These are phyloP conservation scores for Thymus quinquecostatus DNA, from an alignment of 257 asterid species.

Conservation along the genomic window DNA sequence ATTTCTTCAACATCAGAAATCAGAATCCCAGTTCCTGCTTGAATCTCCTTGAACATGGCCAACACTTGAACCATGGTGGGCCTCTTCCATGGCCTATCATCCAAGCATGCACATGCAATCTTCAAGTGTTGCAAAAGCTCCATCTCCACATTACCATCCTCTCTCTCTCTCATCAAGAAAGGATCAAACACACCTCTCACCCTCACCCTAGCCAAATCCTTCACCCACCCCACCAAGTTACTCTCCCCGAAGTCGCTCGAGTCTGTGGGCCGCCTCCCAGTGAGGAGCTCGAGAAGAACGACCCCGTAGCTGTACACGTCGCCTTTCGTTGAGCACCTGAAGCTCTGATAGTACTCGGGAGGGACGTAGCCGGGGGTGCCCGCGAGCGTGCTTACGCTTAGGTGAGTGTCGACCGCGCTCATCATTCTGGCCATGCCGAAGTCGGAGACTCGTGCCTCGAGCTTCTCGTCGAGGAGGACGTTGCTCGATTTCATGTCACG, in stretches of 20 bases:
- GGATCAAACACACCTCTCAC: slow-evolving; percentile 73
- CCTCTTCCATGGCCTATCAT: slow-evolving; percentile 72
- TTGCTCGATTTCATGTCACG: slow-evolving; percentile 97
- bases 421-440: slow-evolving; percentile 92
- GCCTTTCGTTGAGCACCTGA: slow-evolving; percentile 78
- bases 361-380: slow-evolving; percentile 97
- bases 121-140: slow-evolving; percentile 74
- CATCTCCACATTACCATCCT: slow-evolving; percentile 61
- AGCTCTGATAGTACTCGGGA: slow-evolving; percentile 91
- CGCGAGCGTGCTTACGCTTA: slow-evolving; percentile 87
- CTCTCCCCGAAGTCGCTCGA: slow-evolving; percentile 87
- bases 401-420: slow-evolving; percentile 85
- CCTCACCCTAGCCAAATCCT: slow-evolving; percentile 55
- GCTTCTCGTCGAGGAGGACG: slow-evolving; percentile 72
- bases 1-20: slow-evolving; percentile 45
- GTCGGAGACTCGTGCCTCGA: slow-evolving; percentile 90
- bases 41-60: slow-evolving; percentile 80
- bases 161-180: slow-evolving; percentile 55
- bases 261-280: slow-evolving; percentile 80
- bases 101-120: slow-evolving; percentile 77
- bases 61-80: slow-evolving; percentile 85
- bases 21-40: slow-evolving; percentile 65
- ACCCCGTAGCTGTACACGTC: slow-evolving; percentile 96
- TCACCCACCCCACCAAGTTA: slow-evolving; percentile 92
- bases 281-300: slow-evolving; percentile 79